Evolutionary conservation across 2,329 filamentous ascomycete species (phyloP).

Genomic region (Paracorniculantispora psalliotae): DNA sequence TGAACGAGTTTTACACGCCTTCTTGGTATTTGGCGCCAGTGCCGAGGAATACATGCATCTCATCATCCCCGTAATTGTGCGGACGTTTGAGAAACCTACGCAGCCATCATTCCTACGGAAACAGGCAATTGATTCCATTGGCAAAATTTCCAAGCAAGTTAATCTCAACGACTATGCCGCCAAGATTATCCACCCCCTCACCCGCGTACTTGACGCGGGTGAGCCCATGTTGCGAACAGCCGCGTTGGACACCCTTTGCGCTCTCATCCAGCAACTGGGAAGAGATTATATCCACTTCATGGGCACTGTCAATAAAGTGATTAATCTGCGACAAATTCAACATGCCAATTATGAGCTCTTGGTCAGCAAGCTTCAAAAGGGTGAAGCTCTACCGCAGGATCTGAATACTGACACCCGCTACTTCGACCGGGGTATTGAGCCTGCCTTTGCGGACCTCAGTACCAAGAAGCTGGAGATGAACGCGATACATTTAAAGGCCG

Average conservation of each 20-base stretch:
- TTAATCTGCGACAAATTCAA: conserved; percentile 74
- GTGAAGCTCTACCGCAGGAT: conserved; percentile 91
- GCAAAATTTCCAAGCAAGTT: conserved; percentile 89
- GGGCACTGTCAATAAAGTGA: conserved; percentile 82
- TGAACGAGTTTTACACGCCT: conserved; percentile 87
- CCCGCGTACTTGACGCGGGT: conserved; percentile 68
- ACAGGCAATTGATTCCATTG: conserved; percentile 88
- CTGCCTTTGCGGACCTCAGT: conserved; percentile 74
- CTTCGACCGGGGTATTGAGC: conserved; percentile 71
- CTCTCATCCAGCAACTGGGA: conserved; percentile 91
- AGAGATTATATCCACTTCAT: conserved; percentile 95
- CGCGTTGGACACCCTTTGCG: conserved; percentile 89
- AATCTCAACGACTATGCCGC: conserved; percentile 97
- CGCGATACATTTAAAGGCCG: conserved; percentile 91
- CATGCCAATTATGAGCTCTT: conserved; percentile 91
- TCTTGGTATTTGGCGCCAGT: conserved; percentile 91
- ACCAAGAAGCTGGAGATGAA: conserved; percentile 97
- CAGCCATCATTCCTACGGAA: conserved; percentile 77
- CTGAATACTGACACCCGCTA: conserved; percentile 82
- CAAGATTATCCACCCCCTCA: conserved; percentile 91
- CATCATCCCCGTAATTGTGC: conserved; percentile 92
- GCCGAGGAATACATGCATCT: conserved; percentile 99
- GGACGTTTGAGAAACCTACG: conserved; percentile 84
- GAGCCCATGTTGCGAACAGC: conserved; percentile 72
- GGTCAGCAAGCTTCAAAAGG: conserved; percentile 88